These are phyloP conservation scores for Staphylotrichum tortipilum DNA, from an alignment of 495 filamentous ascomycete genomes.

Conservation along the genomic window DNA sequence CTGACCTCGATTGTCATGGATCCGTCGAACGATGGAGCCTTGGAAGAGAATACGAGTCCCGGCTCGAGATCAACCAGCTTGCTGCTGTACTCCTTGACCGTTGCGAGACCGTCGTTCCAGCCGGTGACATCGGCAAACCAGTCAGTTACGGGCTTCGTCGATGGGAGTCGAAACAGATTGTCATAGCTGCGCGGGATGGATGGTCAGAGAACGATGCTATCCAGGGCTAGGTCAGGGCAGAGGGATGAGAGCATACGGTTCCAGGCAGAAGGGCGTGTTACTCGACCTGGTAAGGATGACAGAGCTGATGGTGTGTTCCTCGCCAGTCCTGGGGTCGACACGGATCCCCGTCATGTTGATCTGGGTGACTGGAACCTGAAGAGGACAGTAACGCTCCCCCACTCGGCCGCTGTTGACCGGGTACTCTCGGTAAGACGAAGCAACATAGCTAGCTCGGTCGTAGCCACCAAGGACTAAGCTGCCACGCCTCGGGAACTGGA, in stretches of 20 bases:
- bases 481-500: slow-evolving; percentile 4
- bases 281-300: neutral
- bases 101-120: neutral
- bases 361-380: slow-evolving; percentile 7
- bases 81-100: slow-evolving; percentile 3
- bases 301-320: too few relatives aligned
- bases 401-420: neutral
- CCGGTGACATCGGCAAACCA: neutral
- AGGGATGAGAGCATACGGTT: slow-evolving; percentile 9
- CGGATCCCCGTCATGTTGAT: neutral
- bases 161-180: slow-evolving; percentile 14
- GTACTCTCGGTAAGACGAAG: slow-evolving; percentile 6
- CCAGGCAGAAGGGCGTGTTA: slow-evolving; percentile 1
- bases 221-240: too few relatives aligned
- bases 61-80: slow-evolving; percentile 13
- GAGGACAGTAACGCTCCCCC: slow-evolving; percentile 6
- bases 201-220: neutral
- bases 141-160: neutral
- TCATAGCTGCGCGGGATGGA: slow-evolving; percentile 13
- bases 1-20: neutral
- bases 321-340: neutral
- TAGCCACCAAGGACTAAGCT: slow-evolving; percentile 14
- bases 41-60: slow-evolving; percentile 11
- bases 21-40: slow-evolving; percentile 8
- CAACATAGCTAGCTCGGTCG: slow-evolving; percentile 8